Percentiles rank a stretch among this genome's conserved stretches.
phyloP scores from a whole-genome alignment of 768 basidiomycete species.

The Suillus variegatus region DNA sequence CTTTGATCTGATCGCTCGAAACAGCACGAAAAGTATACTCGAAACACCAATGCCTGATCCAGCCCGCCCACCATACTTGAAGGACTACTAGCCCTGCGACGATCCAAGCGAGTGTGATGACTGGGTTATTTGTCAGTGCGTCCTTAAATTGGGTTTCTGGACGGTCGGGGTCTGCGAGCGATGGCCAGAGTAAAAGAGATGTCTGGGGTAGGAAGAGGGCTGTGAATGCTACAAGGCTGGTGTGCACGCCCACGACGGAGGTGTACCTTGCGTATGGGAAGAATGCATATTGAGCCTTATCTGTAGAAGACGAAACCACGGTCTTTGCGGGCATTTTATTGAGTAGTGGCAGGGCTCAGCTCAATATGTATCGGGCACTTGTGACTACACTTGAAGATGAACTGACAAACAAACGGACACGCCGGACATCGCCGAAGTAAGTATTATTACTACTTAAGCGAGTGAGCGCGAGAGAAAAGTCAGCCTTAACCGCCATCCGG shows the following conservation, averaged over 20 bases:
- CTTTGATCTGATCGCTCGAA: slow-evolving; percentile 41
- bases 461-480: too few relatives aligned
- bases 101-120: slow-evolving; percentile 57
- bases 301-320: background rate
- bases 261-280: slow-evolving; percentile 63
- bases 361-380: too few relatives aligned
- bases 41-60: slow-evolving; percentile 61
- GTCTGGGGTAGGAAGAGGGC: slow-evolving; percentile 73
- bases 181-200: slow-evolving; percentile 41
- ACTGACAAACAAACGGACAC: too few relatives aligned
- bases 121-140: slow-evolving; percentile 61
- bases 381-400: too few relatives aligned
- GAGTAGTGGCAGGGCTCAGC: background rate
- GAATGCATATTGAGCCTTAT: slow-evolving; percentile 1
- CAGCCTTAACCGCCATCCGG: too few relatives aligned
- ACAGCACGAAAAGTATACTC: slow-evolving; percentile 43
- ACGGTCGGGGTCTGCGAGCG: slow-evolving; percentile 42
- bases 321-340: slow-evolving; percentile 6
- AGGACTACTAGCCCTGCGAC: slow-evolving; percentile 54
- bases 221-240: slow-evolving; percentile 63
- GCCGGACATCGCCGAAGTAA: too few relatives aligned
- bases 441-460: too few relatives aligned
- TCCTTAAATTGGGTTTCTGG: slow-evolving; percentile 75
- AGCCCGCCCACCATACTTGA: slow-evolving; percentile 73
- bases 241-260: slow-evolving; percentile 68